A percentile compares a stretch with the other conserved stretches of the same genome.
Evolutionary conservation across 768 basidiomycete genomes (phyloP).

Genomic region (Dentipellis sp.): DNA sequence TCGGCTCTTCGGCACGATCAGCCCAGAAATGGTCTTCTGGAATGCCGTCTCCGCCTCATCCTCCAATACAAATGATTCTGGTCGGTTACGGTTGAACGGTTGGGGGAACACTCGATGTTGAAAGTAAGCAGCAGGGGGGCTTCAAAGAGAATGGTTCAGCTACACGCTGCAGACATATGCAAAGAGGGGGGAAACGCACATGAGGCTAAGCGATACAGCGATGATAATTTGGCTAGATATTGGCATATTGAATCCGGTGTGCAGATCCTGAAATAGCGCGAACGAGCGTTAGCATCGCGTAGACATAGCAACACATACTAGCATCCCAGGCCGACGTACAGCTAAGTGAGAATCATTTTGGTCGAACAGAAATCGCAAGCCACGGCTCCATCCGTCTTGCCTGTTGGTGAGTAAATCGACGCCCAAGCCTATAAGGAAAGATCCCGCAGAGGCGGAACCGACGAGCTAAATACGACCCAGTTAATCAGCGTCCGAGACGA

Average conservation of each 20-base stretch:
- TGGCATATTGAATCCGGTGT: conserved; percentile 42
- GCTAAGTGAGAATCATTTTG: conserved; percentile 46
- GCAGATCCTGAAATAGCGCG: conserved; percentile 32
- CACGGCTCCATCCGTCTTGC: conserved; percentile 55
- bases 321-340: conserved; percentile 25
- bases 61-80: not conserved
- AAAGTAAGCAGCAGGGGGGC: conserved; percentile 41
- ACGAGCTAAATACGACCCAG: too few relatives aligned
- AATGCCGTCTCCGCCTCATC: too few relatives aligned
- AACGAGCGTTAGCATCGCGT: not conserved
- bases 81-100: conserved; percentile 31
- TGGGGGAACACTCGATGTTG: conserved; percentile 45
- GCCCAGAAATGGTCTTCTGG: too few relatives aligned
- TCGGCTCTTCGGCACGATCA: too few relatives aligned
- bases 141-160: conserved; percentile 13
- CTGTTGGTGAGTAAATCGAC: conserved; percentile 47
- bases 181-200: conserved; percentile 28
- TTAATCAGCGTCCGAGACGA: too few relatives aligned
- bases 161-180: not conserved
- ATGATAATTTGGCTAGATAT: conserved; percentile 40
- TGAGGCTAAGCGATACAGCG: conserved; percentile 42
- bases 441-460: conserved; percentile 47
- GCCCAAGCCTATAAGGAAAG: conserved; percentile 48
- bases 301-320: not conserved
- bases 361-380: conserved; percentile 56